A percentile compares a stretch with the other conserved stretches of the same genome.
phyloP scores from a whole-genome alignment of 2,329 filamentous ascomycete species.

The Cordyceps farinosa region DNA sequence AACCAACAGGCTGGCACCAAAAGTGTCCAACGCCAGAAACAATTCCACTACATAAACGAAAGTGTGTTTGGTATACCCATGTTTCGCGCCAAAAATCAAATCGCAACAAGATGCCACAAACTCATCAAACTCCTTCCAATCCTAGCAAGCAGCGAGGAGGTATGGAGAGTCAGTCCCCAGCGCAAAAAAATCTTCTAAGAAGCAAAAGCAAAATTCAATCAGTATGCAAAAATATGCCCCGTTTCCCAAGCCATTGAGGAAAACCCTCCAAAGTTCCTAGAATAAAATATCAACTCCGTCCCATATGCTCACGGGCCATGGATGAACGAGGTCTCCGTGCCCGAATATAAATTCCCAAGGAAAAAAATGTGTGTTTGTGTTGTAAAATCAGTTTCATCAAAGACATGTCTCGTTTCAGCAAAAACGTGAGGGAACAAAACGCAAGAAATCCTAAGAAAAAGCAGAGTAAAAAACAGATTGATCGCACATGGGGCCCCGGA shows the following conservation, averaged over 20 bases:
- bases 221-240: constrained; percentile 5
- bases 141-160: neutral
- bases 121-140: neutral
- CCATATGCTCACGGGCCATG: constrained; percentile 14
- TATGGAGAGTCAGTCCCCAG: too few relatives aligned
- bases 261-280: neutral
- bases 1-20: neutral
- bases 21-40: neutral
- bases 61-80: constrained; percentile 12
- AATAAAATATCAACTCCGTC: constrained; percentile 10
- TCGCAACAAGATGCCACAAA: neutral
- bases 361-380: constrained; percentile 8
- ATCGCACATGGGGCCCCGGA: neutral
- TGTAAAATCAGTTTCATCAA: constrained; percentile 26
- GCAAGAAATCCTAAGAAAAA: constrained; percentile 25
- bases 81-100: neutral
- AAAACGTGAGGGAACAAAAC: constrained; percentile 19
- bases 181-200: too few relatives aligned
- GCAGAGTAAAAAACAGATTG: constrained; percentile 19
- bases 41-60: constrained; percentile 3
- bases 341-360: constrained; percentile 4
- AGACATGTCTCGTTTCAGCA: constrained; percentile 33
- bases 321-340: constrained; percentile 2
- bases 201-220: neutral
- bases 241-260: neutral